Evolutionary conservation across 2,329 filamentous ascomycete species (phyloP).

Genomic region (Aurifilum marmelostoma): DNA sequence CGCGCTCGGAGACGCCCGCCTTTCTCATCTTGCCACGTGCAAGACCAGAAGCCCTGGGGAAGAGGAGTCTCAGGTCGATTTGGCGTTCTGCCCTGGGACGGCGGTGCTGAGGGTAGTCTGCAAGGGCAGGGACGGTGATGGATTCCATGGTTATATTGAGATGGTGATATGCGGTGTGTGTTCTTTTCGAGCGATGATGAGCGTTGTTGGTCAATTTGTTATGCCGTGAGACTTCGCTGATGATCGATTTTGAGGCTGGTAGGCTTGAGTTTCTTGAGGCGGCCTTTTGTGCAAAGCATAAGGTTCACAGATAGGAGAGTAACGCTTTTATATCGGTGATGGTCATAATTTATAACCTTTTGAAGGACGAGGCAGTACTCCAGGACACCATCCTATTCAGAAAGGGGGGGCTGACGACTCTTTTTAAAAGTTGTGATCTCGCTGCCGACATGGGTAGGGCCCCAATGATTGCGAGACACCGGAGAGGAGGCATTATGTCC

Average conservation of each 20-base stretch:
- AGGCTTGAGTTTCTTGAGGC: neutral
- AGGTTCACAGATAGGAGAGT: neutral
- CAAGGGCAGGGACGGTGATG: constrained; percentile 11
- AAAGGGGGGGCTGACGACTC: neutral
- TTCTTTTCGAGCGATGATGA: too few relatives aligned
- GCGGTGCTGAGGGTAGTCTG: constrained; percentile 21
- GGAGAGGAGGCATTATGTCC: neutral
- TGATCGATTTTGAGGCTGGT: neutral
- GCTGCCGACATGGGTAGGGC: neutral
- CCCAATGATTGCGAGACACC: neutral
- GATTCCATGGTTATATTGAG: constrained; percentile 16
- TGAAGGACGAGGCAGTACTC: neutral
- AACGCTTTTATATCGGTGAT: too few relatives aligned
- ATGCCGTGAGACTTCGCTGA: neutral
- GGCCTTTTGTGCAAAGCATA: neutral
- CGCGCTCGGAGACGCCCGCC: constrained; percentile 25
- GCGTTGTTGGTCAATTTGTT: neutral
- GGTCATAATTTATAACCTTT: neutral
- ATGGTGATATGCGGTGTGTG: neutral
- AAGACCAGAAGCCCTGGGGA: constrained; percentile 26
- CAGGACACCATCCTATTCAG: neutral
- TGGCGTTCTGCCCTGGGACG: constrained; percentile 18
- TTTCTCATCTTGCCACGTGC: constrained; percentile 27
- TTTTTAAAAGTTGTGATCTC: neutral
- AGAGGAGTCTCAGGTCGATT: constrained; percentile 16